Conservation (phyloP, 2,329 filamentous ascomycete species). For the Ophiostoma sp. region DNA sequence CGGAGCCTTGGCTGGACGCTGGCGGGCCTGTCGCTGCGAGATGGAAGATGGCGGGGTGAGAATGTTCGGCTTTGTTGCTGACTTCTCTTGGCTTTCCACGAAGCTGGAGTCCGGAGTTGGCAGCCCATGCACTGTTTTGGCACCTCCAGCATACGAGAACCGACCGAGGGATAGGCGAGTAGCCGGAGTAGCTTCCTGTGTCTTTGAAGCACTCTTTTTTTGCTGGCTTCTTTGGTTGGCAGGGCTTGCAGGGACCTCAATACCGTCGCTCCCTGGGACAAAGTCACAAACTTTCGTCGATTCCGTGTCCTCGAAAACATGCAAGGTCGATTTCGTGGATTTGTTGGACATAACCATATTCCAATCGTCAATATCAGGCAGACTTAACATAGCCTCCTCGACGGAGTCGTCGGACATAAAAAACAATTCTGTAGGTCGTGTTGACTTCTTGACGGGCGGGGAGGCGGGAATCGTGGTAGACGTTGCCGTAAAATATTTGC, state of each 20-base stretch:
- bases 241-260: constrained; percentile 29
- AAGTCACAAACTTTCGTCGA: constrained; percentile 20
- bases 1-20: neutral
- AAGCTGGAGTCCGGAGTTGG: constrained; percentile 42
- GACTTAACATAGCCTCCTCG: constrained; percentile 52
- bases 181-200: constrained; percentile 15
- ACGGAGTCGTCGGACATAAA: constrained; percentile 59
- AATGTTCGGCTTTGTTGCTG: neutral
- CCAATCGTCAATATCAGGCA: constrained; percentile 57
- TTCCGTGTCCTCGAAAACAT: constrained; percentile 44
- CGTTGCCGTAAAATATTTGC: constrained; percentile 54
- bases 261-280: constrained; percentile 24
- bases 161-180: constrained; percentile 28
- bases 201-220: neutral
- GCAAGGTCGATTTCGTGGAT: constrained; percentile 39
- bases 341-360: constrained; percentile 35
- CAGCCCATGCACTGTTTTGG: constrained; percentile 43
- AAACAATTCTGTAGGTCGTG: constrained; percentile 43
- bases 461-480: neutral
- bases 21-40: neutral
- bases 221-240: neutral
- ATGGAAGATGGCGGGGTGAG: constrained; percentile 23
- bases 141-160: constrained; percentile 30
- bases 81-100: neutral
- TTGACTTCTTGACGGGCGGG: neutral